Conservation (phyloP, 2,329 filamentous ascomycete genomes). For the Diplodia seriata region DNA sequence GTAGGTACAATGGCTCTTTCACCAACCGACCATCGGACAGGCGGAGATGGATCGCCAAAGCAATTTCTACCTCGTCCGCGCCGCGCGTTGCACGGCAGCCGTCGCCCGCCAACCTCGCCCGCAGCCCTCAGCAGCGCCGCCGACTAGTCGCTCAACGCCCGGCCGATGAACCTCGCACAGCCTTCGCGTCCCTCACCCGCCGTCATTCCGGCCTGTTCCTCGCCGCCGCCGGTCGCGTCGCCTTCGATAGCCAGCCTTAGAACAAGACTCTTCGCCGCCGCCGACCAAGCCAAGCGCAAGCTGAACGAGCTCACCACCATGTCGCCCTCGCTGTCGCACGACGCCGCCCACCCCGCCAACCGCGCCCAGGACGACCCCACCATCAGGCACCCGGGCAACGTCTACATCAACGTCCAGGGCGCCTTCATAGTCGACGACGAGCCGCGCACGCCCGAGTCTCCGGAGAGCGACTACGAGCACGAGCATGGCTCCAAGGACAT, state of each 20-base stretch:
- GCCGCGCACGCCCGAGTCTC: slow-evolving; percentile 53
- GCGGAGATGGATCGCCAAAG: slow-evolving; percentile 27
- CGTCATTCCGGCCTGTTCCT: slow-evolving; percentile 25
- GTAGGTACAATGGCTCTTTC: slow-evolving; percentile 30
- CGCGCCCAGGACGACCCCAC: slow-evolving; percentile 52
- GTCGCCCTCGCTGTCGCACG: slow-evolving; percentile 28
- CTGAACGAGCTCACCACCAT: slow-evolving; percentile 18
- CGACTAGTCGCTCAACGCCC: slow-evolving; percentile 16
- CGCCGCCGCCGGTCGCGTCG: slow-evolving; percentile 16
- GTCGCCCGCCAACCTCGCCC: neutral
- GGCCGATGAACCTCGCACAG: slow-evolving; percentile 22
- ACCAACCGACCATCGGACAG: slow-evolving; percentile 28
- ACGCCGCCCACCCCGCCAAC: slow-evolving; percentile 9
- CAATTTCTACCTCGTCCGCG: slow-evolving; percentile 20
- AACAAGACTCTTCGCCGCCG: slow-evolving; percentile 22
- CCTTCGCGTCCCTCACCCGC: slow-evolving; percentile 14
- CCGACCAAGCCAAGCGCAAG: slow-evolving; percentile 17
- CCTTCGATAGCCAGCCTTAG: slow-evolving; percentile 17
- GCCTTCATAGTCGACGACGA: slow-evolving; percentile 92
- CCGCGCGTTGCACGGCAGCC: slow-evolving; percentile 14
- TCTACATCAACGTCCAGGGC: slow-evolving; percentile 95
- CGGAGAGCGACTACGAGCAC: slow-evolving; percentile 56
- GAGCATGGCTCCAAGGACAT: slow-evolving; percentile 88
- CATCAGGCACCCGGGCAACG: slow-evolving; percentile 68
- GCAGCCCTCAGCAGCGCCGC: slow-evolving; percentile 4